phyloP scores from a whole-genome alignment of 2,329 filamentous ascomycete species.

The Penicillium sp. region DNA sequence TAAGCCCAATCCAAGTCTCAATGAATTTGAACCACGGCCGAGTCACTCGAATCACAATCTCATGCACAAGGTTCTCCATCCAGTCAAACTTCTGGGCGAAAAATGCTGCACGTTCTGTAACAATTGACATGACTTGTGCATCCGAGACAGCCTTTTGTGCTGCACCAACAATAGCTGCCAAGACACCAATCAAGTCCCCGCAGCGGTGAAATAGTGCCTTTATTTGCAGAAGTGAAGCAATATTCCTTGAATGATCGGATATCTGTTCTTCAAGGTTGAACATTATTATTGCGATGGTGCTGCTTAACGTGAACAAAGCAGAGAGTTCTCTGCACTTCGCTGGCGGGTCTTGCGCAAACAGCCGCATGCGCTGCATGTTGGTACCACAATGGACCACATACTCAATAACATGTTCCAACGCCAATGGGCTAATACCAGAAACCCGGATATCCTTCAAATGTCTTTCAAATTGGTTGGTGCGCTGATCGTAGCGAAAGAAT shows the following conservation, averaged over 20 bases:
- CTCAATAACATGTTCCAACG: constrained; percentile 36
- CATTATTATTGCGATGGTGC: constrained; percentile 34
- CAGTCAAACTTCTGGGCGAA: constrained; percentile 63
- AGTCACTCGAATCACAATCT: constrained; percentile 63
- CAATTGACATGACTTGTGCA: constrained; percentile 59
- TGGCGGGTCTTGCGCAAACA: constrained; percentile 34
- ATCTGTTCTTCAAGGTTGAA: constrained; percentile 40
- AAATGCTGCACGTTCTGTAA: constrained; percentile 62
- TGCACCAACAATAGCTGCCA: constrained; percentile 42
- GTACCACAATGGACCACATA: constrained; percentile 38
- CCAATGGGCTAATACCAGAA: constrained; percentile 50
- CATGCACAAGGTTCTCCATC: constrained; percentile 63
- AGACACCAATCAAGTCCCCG: constrained; percentile 35
- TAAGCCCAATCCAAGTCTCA: constrained; percentile 73
- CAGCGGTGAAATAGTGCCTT: constrained; percentile 40
- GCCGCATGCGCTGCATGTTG: constrained; percentile 35
- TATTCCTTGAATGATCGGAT: constrained; percentile 20
- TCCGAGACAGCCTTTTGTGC: constrained; percentile 54
- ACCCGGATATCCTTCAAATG: constrained; percentile 46
- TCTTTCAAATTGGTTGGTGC: constrained; percentile 38
- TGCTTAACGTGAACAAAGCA: constrained; percentile 37
- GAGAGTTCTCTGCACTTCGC: constrained; percentile 28
- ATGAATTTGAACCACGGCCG: constrained; percentile 66
- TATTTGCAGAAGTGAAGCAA: constrained; percentile 38
- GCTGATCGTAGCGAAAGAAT: constrained; percentile 43